Base-by-base conservation (phyloP, 1,139 yeast genomes). In the Arxiozyma heterogenica region DNA sequence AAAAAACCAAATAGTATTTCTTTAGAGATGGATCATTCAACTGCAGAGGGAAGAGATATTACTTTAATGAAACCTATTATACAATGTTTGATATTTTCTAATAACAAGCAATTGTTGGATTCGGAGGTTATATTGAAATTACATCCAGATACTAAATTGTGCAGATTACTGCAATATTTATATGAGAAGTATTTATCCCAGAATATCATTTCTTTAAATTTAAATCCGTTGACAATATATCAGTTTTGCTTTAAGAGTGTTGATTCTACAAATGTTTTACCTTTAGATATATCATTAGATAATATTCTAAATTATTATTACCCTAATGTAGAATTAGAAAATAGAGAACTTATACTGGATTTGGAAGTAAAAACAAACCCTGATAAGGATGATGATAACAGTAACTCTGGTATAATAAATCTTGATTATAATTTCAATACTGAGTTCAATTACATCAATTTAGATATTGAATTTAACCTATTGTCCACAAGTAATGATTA, bases 121-220 rank as follows among this genome's bases (percentile, higher is more conserved):
- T 51, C 63, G 2, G 57, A 58, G 43, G 12, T 65, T 17, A 49
- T 54, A 7, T 55, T 66, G 4, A 59, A 59, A 43, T 64, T 61
- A 1, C 69, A 62, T 48, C 64, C 65, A 0, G 53, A 57, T 45
- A 58, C 65, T 17, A 50, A 57, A n/a, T 58, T 62, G 20, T 55
- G 54, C 7, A 56, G 68, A 49, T 39, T 66, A n/a, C 44, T 62
- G 47, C 68, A 65, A 48, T 66, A 64, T 49, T 53, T 64, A 20
- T 66, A 64, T 51, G 58, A 44, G 27, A 44, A 34, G 6, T 34
- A 34, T 12, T 12, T 34, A 18, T 27, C 25, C 5, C 47, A 3
- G 11, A 44, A 27, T n/a, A 18, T 22, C 20, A 27, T 44, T 23
- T 44, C 47, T n/a, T 20, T 15, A 21, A 12, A 45, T 12, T 18